Conservation (phyloP, 129 eudicot genomes). For the Escallonia rubra region DNA sequence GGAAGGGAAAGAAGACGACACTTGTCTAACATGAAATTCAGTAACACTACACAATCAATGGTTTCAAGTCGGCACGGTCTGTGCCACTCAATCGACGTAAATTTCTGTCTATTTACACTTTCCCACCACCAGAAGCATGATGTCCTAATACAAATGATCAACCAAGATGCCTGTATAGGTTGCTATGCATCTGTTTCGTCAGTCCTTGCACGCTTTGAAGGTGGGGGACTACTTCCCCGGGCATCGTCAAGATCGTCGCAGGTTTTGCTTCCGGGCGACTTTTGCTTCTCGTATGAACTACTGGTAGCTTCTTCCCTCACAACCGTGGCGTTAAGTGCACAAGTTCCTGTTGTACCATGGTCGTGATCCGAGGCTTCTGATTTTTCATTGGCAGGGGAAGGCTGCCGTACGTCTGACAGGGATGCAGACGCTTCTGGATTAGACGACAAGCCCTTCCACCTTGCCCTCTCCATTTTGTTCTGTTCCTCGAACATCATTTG, state of each 20-base stretch:
- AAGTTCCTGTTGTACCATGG: constrained; percentile 15
- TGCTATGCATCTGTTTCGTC: constrained; percentile 13
- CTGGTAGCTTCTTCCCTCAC: not conserved
- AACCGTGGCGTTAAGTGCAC: not conserved
- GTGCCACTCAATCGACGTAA: not conserved
- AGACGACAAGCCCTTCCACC: constrained; percentile 39
- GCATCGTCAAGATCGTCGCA: constrained; percentile 19
- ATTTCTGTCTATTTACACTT: not conserved
- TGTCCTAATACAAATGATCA: not conserved
- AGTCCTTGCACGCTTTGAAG: constrained; percentile 53
- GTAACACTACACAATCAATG: not conserved
- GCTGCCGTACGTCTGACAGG: constrained; percentile 11
- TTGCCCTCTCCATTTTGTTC: constrained; percentile 59
- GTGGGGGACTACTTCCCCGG: constrained; percentile 28
- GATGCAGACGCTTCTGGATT: constrained; percentile 28
- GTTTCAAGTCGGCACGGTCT: not conserved
- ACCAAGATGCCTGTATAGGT: not conserved
- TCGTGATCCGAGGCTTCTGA: constrained; percentile 26
- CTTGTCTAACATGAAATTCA: too few species aligned
- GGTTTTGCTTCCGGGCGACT: constrained; percentile 18
- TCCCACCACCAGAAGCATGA: not conserved
- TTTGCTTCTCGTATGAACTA: constrained; percentile 17
- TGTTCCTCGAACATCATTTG: constrained; percentile 80
- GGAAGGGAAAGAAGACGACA: too few species aligned
- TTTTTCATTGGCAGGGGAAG: constrained; percentile 11